Evolutionary conservation across 2,329 filamentous ascomycete species (phyloP).

Genomic region (Lachnellula willkommii): DNA sequence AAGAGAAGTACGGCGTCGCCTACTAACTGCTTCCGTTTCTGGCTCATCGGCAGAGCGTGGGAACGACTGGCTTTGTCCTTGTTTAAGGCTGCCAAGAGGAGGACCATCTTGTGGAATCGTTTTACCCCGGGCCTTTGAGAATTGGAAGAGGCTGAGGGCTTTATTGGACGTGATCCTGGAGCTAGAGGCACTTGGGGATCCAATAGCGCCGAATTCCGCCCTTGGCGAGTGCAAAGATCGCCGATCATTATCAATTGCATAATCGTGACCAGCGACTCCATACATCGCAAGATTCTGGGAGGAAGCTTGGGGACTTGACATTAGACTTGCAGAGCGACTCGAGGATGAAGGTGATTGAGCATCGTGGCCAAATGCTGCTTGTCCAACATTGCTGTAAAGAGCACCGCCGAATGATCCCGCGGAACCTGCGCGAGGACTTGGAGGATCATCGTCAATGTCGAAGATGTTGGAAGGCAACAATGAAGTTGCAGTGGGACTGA

Average conservation of each 20-base stretch:
- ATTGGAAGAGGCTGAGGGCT: conserved; percentile 52
- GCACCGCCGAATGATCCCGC: conserved; percentile 23
- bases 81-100: conserved; percentile 62
- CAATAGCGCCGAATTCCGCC: conserved; percentile 27
- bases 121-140: conserved; percentile 58
- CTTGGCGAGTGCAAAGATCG: conserved; percentile 26
- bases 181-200: conserved; percentile 20
- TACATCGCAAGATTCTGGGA: conserved; percentile 53
- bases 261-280: conserved; percentile 26
- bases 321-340: conserved; percentile 48
- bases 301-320: conserved; percentile 59
- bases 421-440: conserved; percentile 34
- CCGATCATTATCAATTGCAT: conserved; percentile 23
- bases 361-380: conserved; percentile 37
- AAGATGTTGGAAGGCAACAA: conserved; percentile 65
- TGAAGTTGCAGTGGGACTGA: conserved; percentile 71
- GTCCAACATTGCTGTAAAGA: conserved; percentile 35
- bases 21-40: conserved; percentile 49
- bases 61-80: conserved; percentile 72
- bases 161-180: conserved; percentile 38
- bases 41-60: conserved; percentile 56
- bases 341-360: conserved; percentile 59
- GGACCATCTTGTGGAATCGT: conserved; percentile 56
- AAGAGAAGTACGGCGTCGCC: conserved; percentile 51
- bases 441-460: conserved; percentile 51